phyloP scores from a whole-genome alignment of 441 rosid genomes.

The Flueggea neowawraea region DNA sequence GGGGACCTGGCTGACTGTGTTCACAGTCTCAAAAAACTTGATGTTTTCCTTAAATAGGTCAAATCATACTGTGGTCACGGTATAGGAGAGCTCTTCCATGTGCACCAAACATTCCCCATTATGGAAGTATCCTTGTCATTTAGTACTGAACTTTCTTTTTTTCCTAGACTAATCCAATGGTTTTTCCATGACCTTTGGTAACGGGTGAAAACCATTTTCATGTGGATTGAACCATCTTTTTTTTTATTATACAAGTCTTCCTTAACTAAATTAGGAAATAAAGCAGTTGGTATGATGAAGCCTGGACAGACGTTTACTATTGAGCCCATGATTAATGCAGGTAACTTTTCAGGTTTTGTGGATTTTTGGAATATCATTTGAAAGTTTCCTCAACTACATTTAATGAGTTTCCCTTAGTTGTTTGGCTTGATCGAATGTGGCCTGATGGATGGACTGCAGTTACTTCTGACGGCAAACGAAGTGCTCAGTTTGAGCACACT shows the following conservation, averaged over 20 bases:
- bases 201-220: neutral
- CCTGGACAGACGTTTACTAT: conserved; percentile 97
- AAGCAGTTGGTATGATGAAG: conserved; percentile 97
- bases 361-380: neutral
- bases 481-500: conserved; percentile 98
- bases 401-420: conserved; percentile 37
- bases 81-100: conserved; percentile 97
- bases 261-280: conserved; percentile 75
- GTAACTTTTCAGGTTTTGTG: conserved; percentile 25
- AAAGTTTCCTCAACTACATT: neutral
- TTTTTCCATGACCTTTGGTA: conserved; percentile 1
- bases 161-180: neutral
- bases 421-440: conserved; percentile 92
- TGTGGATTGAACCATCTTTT: neutral
- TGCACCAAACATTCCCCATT: conserved; percentile 97
- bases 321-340: conserved; percentile 98
- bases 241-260: conserved; percentile 4
- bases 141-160: conserved; percentile 7
- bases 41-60: conserved; percentile 48
- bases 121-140: conserved; percentile 67
- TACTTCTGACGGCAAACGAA: conserved; percentile 86
- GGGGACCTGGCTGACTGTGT: neutral
- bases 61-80: conserved; percentile 96
- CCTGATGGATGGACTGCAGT: conserved; percentile 99
- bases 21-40: conserved; percentile 1